These are phyloP conservation scores for Candida gigantensis DNA, from an alignment of 1,139 yeast species.

Conservation along the genomic window DNA sequence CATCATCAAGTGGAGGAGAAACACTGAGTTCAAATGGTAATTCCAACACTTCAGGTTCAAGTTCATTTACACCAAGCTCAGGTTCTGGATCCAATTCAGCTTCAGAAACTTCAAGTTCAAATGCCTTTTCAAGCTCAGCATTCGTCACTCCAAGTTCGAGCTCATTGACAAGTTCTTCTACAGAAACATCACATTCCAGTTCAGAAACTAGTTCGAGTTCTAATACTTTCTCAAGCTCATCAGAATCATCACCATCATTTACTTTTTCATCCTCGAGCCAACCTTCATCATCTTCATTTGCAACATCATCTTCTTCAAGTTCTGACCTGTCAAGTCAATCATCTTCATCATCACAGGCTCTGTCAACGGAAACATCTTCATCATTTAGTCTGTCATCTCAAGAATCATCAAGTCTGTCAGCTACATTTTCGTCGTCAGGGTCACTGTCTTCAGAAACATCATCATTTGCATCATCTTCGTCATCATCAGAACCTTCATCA, in stretches of 20 bases:
- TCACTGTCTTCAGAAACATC: too few species aligned
- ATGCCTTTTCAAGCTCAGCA: slow-evolving; percentile 11
- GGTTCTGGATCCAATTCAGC: slow-evolving; percentile 3
- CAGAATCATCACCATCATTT: slow-evolving; percentile 15
- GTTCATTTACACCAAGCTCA: neutral
- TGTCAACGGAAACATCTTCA: neutral
- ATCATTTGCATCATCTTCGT: too few species aligned
- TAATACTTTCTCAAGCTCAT: slow-evolving; percentile 13
- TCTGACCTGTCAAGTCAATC: neutral
- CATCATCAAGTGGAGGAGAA: too few species aligned
- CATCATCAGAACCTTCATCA: slow-evolving; percentile 9
- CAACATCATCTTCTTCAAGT: slow-evolving; percentile 10
- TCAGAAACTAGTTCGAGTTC: slow-evolving; percentile 23
- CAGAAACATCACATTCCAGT: neutral
- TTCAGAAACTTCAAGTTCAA: slow-evolving; percentile 13
- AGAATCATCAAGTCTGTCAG: slow-evolving; percentile 6
- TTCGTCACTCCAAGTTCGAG: slow-evolving; percentile 11
- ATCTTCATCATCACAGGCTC: slow-evolving; percentile 6
- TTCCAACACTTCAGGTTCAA: slow-evolving; percentile 4
- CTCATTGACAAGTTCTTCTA: neutral
- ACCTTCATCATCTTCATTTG: slow-evolving; percentile 6
- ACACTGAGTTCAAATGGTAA: too few species aligned
- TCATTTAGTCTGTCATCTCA: slow-evolving; percentile 8
- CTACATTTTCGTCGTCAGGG: too few species aligned
- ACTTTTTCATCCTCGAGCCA: slow-evolving; percentile 5